These are phyloP conservation scores for Russula sp. DNA, from an alignment of 768 basidiomycete genomes.

Conservation along the genomic window DNA sequence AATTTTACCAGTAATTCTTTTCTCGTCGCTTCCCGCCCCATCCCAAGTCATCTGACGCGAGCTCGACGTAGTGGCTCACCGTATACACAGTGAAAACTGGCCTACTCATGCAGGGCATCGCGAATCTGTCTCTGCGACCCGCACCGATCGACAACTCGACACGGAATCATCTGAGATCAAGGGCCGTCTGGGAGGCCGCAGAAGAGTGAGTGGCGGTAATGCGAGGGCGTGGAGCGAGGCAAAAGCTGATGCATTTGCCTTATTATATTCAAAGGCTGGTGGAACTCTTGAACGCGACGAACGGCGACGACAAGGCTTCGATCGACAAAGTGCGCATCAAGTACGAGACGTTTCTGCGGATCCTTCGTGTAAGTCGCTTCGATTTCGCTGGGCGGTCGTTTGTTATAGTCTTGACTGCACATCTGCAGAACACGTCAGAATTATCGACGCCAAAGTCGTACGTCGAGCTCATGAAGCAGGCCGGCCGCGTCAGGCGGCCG, in stretches of 20 bases:
- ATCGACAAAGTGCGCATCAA: conserved; percentile 1
- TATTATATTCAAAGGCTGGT: neutral
- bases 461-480: conserved; percentile 14
- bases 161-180: conserved; percentile 11
- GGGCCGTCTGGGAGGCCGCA: conserved; percentile 9
- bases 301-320: neutral
- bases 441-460: conserved; percentile 8
- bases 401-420: conserved; percentile 10
- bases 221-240: neutral
- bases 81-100: conserved; percentile 1
- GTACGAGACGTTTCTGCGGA: conserved; percentile 5
- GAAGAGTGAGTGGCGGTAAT: neutral
- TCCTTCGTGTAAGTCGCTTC: conserved; percentile 9
- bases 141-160: neutral
- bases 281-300: conserved; percentile 2
- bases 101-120: conserved; percentile 13
- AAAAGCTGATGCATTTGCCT: neutral
- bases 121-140: neutral
- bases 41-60: neutral
- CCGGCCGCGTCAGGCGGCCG: conserved; percentile 13
- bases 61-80: neutral
- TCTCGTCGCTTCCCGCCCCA: neutral
- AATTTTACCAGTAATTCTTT: neutral
- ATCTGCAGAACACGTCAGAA: conserved; percentile 5
- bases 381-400: too few relatives aligned